Conservation (phyloP, 305 asterid species). For the Solanum hybrid region DNA sequence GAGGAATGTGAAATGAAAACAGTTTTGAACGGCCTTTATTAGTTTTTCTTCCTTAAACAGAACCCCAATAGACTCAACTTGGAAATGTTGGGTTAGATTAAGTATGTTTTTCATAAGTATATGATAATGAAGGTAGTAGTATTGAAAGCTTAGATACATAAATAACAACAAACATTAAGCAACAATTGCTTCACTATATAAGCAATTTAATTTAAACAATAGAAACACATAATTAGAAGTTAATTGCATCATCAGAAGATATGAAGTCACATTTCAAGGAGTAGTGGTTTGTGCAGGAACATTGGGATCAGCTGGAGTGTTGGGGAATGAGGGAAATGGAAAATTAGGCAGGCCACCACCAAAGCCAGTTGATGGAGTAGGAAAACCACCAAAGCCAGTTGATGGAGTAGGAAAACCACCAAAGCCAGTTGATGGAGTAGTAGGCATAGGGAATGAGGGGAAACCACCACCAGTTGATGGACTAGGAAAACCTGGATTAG, state of each 20-base stretch:
- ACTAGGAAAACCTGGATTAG: not conserved
- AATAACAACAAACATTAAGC: not conserved
- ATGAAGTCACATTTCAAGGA: not conserved
- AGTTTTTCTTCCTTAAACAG: not conserved
- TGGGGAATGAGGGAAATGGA: not conserved
- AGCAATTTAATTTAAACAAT: not conserved
- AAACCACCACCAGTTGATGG: not conserved
- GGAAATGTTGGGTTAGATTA: not conserved
- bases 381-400: not conserved
- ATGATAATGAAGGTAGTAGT: not conserved
- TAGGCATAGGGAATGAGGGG: not conserved
- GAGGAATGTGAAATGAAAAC: no score
- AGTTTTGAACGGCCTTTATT: no score
- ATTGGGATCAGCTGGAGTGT: not conserved
- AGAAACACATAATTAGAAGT: not conserved
- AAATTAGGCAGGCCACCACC: not conserved
- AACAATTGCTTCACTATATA: not conserved
- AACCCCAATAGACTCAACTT: not conserved
- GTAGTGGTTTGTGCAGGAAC: not conserved
- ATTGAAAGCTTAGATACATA: not conserved
- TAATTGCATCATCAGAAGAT: not conserved
- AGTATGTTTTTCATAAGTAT: not conserved
- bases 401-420: not conserved
- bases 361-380: not conserved
- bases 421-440: not conserved